Conservation (phyloP, 2,329 filamentous ascomycete species). For the Amesomyces nigricolor region DNA sequence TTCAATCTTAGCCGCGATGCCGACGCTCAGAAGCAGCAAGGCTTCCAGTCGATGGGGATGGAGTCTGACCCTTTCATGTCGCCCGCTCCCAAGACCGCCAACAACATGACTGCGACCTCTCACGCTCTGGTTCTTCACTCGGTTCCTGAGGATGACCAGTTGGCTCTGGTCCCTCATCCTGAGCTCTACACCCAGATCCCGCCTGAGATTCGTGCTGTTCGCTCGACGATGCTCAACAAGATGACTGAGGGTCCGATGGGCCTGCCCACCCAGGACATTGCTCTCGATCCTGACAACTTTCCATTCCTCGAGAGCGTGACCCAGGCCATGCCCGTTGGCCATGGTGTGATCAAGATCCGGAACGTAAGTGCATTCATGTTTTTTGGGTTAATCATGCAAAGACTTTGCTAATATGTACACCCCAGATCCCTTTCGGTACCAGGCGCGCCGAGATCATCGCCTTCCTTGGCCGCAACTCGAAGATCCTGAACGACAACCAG, state of each 20-base stretch:
- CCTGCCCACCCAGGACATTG: constrained; percentile 32
- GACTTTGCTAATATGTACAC: background rate
- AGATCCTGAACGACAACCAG: constrained; percentile 47
- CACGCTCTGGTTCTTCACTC: constrained; percentile 7
- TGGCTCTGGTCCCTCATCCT: background rate
- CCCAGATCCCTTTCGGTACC: constrained; percentile 51
- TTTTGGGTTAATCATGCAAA: background rate
- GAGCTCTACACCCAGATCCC: background rate
- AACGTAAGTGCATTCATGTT: constrained; percentile 39
- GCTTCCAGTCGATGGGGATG: background rate
- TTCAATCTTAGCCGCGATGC: constrained; percentile 13
- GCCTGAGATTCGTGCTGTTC: constrained; percentile 19
- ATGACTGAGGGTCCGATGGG: constrained; percentile 34
- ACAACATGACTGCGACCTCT: background rate
- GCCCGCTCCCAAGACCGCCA: background rate
- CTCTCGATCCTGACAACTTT: constrained; percentile 38
- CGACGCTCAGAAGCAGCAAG: background rate
- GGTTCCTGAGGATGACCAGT: constrained; percentile 11
- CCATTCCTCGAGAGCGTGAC: constrained; percentile 42
- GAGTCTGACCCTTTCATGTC: constrained; percentile 16
- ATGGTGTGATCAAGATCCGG: constrained; percentile 44
- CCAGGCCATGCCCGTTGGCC: constrained; percentile 28
- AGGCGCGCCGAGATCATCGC: constrained; percentile 51
- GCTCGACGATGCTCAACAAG: constrained; percentile 36
- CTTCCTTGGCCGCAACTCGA: constrained; percentile 53